These are phyloP conservation scores for Tricholoma flavovirens DNA, from an alignment of 768 basidiomycete genomes.

Conservation along the genomic window DNA sequence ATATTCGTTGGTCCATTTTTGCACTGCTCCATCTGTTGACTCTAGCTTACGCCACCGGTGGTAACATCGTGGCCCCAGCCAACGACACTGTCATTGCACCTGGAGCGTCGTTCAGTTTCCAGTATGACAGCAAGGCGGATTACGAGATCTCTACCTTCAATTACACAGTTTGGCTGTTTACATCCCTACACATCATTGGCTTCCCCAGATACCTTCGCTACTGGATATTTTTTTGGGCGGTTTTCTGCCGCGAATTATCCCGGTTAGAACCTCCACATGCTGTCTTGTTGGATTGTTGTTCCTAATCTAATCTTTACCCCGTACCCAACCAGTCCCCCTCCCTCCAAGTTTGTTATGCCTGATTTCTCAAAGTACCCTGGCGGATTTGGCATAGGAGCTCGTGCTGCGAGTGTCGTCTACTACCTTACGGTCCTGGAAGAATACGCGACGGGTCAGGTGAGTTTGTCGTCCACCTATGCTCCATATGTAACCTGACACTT, in stretches of 20 bases:
- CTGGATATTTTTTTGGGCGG: constrained; percentile 36
- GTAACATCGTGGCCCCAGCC: constrained; percentile 3
- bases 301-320: constrained; percentile 14
- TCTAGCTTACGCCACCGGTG: not conserved
- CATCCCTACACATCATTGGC: constrained; percentile 15
- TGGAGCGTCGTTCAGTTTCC: constrained; percentile 18
- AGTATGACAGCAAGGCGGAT: constrained; percentile 32
- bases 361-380: constrained; percentile 36
- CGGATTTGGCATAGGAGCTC: constrained; percentile 31
- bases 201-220: constrained; percentile 25
- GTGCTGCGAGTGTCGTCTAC: constrained; percentile 26
- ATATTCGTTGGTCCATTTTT: not conserved
- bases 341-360: constrained; percentile 37
- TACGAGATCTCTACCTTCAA: constrained; percentile 37
- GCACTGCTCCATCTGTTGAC: not conserved
- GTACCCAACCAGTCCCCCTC: constrained; percentile 29
- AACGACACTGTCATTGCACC: not conserved
- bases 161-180: constrained; percentile 37
- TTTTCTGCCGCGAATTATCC: constrained; percentile 40
- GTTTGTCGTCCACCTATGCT: not conserved
- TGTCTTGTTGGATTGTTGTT: not conserved
- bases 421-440: constrained; percentile 6
- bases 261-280: constrained; percentile 16
- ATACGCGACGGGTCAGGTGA: not conserved
- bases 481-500: no score